Evolutionary conservation across 371 early-diverging fungal species (phyloP).

Genomic region (Mortierella sp.): DNA sequence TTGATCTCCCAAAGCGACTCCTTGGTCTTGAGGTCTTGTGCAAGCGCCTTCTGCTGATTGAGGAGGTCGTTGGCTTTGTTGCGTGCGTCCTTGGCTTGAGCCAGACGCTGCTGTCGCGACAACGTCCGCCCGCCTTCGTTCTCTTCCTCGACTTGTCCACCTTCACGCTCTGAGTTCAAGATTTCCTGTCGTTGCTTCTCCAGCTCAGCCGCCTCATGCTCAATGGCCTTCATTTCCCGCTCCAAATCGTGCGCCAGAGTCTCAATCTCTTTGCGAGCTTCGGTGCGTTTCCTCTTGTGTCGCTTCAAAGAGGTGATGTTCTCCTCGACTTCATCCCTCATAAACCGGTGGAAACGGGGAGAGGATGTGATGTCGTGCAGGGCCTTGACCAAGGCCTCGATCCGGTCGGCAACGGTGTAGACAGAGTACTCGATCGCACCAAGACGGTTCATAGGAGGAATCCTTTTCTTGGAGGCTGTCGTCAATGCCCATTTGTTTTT

Average conservation of each 20-base stretch:
- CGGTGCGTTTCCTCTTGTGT: conserved; percentile 46
- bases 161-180: conserved; percentile 35
- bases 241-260: conserved; percentile 40
- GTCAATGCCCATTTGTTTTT: conserved; percentile 25
- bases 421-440: conserved; percentile 42
- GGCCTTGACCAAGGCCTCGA: conserved; percentile 51
- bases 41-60: conserved; percentile 40
- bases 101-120: conserved; percentile 38
- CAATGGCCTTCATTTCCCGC: conserved; percentile 47
- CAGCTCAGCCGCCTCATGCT: conserved; percentile 39
- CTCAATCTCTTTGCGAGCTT: conserved; percentile 48
- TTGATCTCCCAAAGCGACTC: conserved; percentile 52
- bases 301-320: conserved; percentile 46
- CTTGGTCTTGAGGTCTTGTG: conserved; percentile 40
- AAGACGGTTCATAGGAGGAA: conserved; percentile 16
- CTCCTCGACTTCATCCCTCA: conserved; percentile 54
- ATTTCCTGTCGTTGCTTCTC: conserved; percentile 42
- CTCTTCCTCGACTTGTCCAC: conserved; percentile 33
- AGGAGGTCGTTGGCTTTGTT: conserved; percentile 34
- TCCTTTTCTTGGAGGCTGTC: conserved; percentile 22
- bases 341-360: conserved; percentile 49
- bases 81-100: conserved; percentile 52
- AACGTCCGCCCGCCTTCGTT: conserved; percentile 11
- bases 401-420: conserved; percentile 43
- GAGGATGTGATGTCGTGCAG: conserved; percentile 51